Percentiles rank a stretch among this genome's conserved stretches.
These are phyloP conservation scores for Erigeron philadelphicus DNA, from an alignment of 140 eudicot species.

Conservation along the genomic window DNA sequence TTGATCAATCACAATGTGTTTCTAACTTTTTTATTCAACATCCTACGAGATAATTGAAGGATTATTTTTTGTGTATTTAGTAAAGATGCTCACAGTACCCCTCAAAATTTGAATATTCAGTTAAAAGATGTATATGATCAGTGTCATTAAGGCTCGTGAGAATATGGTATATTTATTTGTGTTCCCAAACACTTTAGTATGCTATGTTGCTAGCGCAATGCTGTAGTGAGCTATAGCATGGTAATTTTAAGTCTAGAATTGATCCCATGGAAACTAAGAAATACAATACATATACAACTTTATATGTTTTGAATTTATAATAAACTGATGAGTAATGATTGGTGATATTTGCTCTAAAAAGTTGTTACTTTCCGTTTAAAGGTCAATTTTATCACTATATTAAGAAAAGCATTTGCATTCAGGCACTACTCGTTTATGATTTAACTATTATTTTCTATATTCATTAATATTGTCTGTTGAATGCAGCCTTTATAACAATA, in stretches of 20 bases:
- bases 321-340: too few relatives aligned
- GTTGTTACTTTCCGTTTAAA: not conserved
- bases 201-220: not conserved
- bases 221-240: not conserved
- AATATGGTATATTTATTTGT: not conserved
- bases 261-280: too few relatives aligned
- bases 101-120: not conserved
- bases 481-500: conserved; percentile 74
- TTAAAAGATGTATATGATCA: not conserved
- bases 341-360: not conserved
- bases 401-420: not conserved
- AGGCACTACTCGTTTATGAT: not conserved
- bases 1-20: too few relatives aligned
- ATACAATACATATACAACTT: too few relatives aligned
- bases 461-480: conserved; percentile 7
- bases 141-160: not conserved
- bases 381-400: not conserved
- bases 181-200: not conserved
- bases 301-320: not conserved
- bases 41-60: too few relatives aligned
- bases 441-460: not conserved
- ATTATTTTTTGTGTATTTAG: too few relatives aligned
- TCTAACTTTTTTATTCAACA: too few relatives aligned
- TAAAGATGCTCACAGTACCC: too few relatives aligned
- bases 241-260: too few relatives aligned